Evolutionary conservation across 2,329 filamentous ascomycete genomes (phyloP).

Genomic region (Immersiporthe knoxdaviesiana): DNA sequence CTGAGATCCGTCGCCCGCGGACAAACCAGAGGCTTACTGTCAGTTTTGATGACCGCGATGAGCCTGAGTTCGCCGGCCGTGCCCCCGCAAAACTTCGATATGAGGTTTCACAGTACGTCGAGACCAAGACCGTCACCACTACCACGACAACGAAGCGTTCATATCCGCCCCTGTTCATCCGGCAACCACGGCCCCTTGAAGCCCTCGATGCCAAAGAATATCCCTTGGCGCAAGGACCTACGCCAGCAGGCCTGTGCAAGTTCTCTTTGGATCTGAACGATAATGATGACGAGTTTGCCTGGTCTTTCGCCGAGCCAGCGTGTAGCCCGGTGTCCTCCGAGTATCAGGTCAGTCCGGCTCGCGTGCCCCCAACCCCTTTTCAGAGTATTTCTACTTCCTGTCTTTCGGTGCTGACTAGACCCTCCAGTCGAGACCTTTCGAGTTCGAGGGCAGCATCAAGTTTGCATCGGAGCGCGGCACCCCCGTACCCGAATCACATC

Average conservation of each 20-base stretch:
- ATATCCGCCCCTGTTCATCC: conserved; percentile 84
- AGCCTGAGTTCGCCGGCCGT: conserved; percentile 31
- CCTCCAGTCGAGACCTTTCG: conserved; percentile 23
- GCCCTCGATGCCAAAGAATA: conserved; percentile 87
- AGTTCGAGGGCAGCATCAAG: conserved; percentile 34
- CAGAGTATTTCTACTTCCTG: background rate
- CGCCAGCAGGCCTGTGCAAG: conserved; percentile 75
- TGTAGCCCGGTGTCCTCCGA: conserved; percentile 18
- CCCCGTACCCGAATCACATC: conserved; percentile 37
- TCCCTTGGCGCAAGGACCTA: conserved; percentile 81
- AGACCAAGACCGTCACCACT: conserved; percentile 79
- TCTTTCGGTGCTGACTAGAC: background rate
- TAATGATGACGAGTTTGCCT: conserved; percentile 52
- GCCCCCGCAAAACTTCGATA: conserved; percentile 49
- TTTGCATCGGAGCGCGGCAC: conserved; percentile 39
- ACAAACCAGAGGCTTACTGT: conserved; percentile 42
- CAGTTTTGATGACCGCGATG: conserved; percentile 40
- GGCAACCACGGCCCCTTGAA: conserved; percentile 69
- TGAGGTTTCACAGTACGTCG: conserved; percentile 66
- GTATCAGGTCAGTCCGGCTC: conserved; percentile 18
- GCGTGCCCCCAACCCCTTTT: background rate
- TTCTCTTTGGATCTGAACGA: conserved; percentile 74
- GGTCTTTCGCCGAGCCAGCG: conserved; percentile 26
- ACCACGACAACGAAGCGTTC: conserved; percentile 85
- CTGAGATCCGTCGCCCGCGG: conserved; percentile 39